Evolutionary conservation across 257 asterid species (phyloP).

Genomic region (Coffea eugenioides): DNA sequence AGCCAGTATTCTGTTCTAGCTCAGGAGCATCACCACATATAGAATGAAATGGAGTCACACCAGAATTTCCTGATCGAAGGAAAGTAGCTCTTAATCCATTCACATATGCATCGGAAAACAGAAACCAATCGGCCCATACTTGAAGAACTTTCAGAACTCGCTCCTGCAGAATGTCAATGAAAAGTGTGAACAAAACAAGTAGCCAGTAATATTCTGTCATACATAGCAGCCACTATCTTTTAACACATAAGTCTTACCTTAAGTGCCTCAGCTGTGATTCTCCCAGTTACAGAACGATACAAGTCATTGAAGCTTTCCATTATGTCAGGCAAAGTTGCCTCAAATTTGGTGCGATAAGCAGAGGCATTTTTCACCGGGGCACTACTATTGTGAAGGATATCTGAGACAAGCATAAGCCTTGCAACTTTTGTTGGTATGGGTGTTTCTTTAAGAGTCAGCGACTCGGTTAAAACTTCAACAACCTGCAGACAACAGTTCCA

Average conservation of each 20-base stretch:
- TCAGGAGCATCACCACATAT: constrained; percentile 92
- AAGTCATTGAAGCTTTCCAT: constrained; percentile 95
- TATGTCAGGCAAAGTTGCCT: constrained; percentile 80
- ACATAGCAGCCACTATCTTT: neutral
- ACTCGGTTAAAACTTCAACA: constrained; percentile 95
- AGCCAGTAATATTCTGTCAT: neutral
- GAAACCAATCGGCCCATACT: constrained; percentile 97
- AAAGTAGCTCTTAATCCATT: constrained; percentile 93
- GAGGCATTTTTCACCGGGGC: constrained; percentile 96
- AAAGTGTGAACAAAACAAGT: constrained; percentile 6
- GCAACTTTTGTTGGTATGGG: constrained; percentile 98
- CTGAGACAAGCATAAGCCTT: constrained; percentile 97
- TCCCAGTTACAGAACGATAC: constrained; percentile 87
- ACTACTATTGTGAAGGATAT: constrained; percentile 94
- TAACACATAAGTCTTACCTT: constrained; percentile 45
- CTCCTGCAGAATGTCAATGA: constrained; percentile 50
- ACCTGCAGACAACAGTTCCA: constrained; percentile 45
- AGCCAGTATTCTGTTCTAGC: constrained; percentile 54
- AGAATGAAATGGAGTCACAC: constrained; percentile 79
- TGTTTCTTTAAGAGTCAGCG: constrained; percentile 94
- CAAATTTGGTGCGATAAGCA: constrained; percentile 92
- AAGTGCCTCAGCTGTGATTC: constrained; percentile 96
- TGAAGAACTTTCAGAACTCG: constrained; percentile 89
- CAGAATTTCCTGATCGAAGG: constrained; percentile 78
- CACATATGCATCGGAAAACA: constrained; percentile 87